These are phyloP conservation scores for Pisolithus albus DNA, from an alignment of 768 basidiomycete genomes.

Conservation along the genomic window DNA sequence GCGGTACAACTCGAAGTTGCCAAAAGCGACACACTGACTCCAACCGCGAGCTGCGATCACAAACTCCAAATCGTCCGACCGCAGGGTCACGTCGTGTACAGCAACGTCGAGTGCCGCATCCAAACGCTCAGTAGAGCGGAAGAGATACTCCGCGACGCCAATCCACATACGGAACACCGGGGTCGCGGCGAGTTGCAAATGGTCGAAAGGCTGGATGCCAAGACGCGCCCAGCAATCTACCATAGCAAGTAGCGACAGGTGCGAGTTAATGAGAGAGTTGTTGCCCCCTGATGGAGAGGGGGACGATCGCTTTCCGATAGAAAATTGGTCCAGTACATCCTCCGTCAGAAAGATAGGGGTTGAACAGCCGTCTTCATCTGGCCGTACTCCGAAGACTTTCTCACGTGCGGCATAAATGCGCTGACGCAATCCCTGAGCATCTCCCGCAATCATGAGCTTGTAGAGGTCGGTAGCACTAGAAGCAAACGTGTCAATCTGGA, in stretches of 20 bases:
- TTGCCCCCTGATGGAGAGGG: conserved; percentile 6
- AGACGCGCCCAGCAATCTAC: conserved; percentile 96
- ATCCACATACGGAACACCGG: conserved; percentile 96
- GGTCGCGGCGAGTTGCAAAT: conserved; percentile 89
- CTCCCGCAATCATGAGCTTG: conserved; percentile 82
- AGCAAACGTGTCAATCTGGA: conserved; percentile 90
- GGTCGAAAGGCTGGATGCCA: conserved; percentile 80
- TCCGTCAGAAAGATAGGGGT: conserved; percentile 78
- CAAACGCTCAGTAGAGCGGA: conserved; percentile 60
- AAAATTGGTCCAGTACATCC: conserved; percentile 83
- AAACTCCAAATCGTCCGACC: conserved; percentile 91
- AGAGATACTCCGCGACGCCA: conserved; percentile 94
- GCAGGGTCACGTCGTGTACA: conserved; percentile 67
- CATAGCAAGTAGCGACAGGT: conserved; percentile 93
- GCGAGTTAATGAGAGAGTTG: conserved; percentile 60
- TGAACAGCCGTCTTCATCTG: conserved; percentile 19
- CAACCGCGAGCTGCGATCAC: conserved; percentile 89
- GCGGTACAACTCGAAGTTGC: conserved; percentile 83
- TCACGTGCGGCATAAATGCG: conserved; percentile 71
- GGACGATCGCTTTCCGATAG: conserved; percentile 47
- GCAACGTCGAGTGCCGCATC: conserved; percentile 69
- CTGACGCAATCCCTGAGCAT: conserved; percentile 49
- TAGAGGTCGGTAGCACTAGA: conserved; percentile 81
- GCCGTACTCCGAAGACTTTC: conserved; percentile 61
- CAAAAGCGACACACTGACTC: conserved; percentile 93